Percentiles rank a stretch among this genome's conserved stretches.
phyloP scores from a whole-genome alignment of 2,329 filamentous ascomycete species.

The Beauveria varroae region DNA sequence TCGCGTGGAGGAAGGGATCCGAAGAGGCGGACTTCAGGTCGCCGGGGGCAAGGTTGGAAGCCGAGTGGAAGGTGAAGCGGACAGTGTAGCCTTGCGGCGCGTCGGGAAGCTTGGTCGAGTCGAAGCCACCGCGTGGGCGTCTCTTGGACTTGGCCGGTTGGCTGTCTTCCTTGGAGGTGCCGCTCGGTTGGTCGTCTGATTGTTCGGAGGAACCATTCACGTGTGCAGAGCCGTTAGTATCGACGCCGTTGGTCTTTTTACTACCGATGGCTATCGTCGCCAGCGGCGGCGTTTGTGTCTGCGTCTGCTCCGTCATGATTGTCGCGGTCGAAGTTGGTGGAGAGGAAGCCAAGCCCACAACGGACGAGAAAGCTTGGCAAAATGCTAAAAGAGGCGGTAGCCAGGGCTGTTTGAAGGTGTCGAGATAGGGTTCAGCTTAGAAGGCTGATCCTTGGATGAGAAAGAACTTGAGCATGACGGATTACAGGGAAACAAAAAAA shows the following conservation, averaged over 20 bases:
- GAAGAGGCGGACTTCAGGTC: conserved; percentile 72
- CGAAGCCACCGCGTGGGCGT: conserved; percentile 66
- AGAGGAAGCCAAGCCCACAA: conserved; percentile 1
- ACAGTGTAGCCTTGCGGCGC: conserved; percentile 75
- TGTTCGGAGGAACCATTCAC: background rate
- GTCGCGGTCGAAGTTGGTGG: background rate
- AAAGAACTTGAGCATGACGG: background rate
- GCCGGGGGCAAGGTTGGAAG: conserved; percentile 71
- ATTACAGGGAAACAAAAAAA: background rate
- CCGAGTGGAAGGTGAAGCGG: conserved; percentile 76
- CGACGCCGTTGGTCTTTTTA: background rate
- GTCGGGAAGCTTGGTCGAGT: conserved; percentile 67
- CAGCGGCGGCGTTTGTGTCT: background rate
- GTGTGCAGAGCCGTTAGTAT: background rate
- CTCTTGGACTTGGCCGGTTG: background rate
- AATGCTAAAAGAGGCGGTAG: background rate
- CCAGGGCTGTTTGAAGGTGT: background rate
- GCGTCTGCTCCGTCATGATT: background rate
- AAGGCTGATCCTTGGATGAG: background rate
- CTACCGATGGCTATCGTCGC: background rate
- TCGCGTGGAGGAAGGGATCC: conserved; percentile 75
- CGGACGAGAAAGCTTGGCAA: conserved; percentile 7
- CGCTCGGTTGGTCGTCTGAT: background rate
- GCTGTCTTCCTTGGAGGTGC: conserved; percentile 5
- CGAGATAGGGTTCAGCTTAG: background rate